Percentiles rank a stretch among this genome's conserved stretches.
These are phyloP conservation scores for Tuber borchii DNA, from an alignment of 495 filamentous ascomycete species.

Conservation along the genomic window DNA sequence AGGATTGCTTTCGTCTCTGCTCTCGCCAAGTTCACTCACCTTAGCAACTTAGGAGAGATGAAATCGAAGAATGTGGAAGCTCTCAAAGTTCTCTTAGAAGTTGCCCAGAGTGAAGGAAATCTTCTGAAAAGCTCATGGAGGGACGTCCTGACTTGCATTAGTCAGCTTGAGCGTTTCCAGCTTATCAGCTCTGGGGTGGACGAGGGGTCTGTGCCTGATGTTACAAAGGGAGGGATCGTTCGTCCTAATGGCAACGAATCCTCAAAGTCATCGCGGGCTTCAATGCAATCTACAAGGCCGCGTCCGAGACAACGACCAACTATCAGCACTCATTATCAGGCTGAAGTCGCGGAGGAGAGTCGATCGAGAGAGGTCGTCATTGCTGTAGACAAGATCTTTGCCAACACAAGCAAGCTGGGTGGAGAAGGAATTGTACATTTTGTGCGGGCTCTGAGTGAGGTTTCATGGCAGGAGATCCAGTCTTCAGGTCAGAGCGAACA, in stretches of 20 bases:
- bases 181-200: slow-evolving; percentile 91
- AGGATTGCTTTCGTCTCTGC: slow-evolving; percentile 91
- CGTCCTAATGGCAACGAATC: slow-evolving; percentile 48
- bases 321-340: slow-evolving; percentile 62
- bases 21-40: slow-evolving; percentile 84
- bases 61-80: slow-evolving; percentile 94
- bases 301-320: slow-evolving; percentile 59
- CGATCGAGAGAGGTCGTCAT: slow-evolving; percentile 87
- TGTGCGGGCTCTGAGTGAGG: slow-evolving; percentile 82
- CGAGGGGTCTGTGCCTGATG: slow-evolving; percentile 84
- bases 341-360: slow-evolving; percentile 84
- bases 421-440: slow-evolving; percentile 98
- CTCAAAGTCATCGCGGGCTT: slow-evolving; percentile 50
- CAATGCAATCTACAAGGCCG: slow-evolving; percentile 55
- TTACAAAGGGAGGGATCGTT: slow-evolving; percentile 72
- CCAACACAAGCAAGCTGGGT: slow-evolving; percentile 84
- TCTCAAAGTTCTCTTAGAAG: slow-evolving; percentile 78
- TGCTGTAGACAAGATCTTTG: slow-evolving; percentile 90
- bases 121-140: slow-evolving; percentile 83
- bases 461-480: slow-evolving; percentile 98
- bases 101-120: slow-evolving; percentile 88
- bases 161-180: slow-evolving; percentile 91
- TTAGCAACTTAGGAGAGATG: slow-evolving; percentile 93
- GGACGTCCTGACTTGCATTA: slow-evolving; percentile 90
- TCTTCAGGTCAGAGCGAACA: slow-evolving; percentile 91